A percentile compares a stretch with the other conserved stretches of the same genome.
phyloP scores from a whole-genome alignment of 495 filamentous ascomycete genomes.

The Lepraria neglecta region DNA sequence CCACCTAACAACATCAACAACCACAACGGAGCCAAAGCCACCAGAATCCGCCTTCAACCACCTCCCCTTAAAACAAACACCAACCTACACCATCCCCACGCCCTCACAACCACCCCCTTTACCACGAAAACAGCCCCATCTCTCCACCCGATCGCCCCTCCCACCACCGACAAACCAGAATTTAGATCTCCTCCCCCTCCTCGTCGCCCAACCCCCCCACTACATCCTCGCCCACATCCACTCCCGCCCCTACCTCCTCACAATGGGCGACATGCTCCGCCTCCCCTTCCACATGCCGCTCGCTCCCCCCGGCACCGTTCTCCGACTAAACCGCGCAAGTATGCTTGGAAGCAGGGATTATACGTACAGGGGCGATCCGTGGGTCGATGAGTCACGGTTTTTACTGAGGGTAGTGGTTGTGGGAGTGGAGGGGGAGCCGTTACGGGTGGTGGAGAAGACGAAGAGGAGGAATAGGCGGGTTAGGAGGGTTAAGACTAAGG shows the following conservation, averaged over 20 bases:
- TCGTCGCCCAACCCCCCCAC: slow-evolving; percentile 70
- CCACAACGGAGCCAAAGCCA: slow-evolving; percentile 19
- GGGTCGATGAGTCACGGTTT: slow-evolving; percentile 73
- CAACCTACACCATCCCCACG: slow-evolving; percentile 37
- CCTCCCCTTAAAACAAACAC: slow-evolving; percentile 32
- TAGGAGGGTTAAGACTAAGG: slow-evolving; percentile 74
- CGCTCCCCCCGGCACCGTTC: slow-evolving; percentile 71
- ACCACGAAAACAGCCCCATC: slow-evolving; percentile 25
- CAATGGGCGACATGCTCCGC: slow-evolving; percentile 74
- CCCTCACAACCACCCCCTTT: slow-evolving; percentile 23
- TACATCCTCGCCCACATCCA: slow-evolving; percentile 87
- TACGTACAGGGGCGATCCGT: slow-evolving; percentile 72
- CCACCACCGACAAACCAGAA: slow-evolving; percentile 27
- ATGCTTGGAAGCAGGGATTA: slow-evolving; percentile 80
- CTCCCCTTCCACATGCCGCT: slow-evolving; percentile 90
- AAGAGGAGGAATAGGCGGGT: slow-evolving; percentile 76
- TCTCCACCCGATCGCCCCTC: slow-evolving; percentile 29
- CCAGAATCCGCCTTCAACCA: slow-evolving; percentile 14
- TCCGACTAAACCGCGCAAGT: slow-evolving; percentile 78
- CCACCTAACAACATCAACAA: slow-evolving; percentile 23
- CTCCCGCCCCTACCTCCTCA: slow-evolving; percentile 83
- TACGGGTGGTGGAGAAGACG: slow-evolving; percentile 85
- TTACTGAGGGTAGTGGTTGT: slow-evolving; percentile 81
- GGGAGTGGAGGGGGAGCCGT: slow-evolving; percentile 79
- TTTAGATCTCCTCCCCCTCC: slow-evolving; percentile 60